Evolutionary conservation across 352 stramenopile species (phyloP), one percentile per base, ranked within the genome.

Genomic region (Phytophthora melonis): DNA sequence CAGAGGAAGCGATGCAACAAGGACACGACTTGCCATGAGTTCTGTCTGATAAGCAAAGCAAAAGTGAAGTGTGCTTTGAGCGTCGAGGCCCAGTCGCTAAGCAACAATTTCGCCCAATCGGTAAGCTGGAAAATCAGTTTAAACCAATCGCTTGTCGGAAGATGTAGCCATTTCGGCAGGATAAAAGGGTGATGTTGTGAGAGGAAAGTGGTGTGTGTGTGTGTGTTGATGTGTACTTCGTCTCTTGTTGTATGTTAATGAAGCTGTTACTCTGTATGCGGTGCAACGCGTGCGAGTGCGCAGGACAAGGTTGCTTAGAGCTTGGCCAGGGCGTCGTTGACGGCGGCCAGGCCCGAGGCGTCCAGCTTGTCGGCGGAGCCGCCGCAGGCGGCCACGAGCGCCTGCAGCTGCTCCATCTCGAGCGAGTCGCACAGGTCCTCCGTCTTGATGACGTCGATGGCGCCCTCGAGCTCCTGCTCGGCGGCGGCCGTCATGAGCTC

Each of bases 401-500:
- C 70, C 75, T 93, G 85, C 25, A 96, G 68, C 36, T 81, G 78
- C 30, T 94, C 85, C 75, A 95, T 88, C 53, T 91, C 82, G 63
- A 94, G 69, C 19, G 71, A 74, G 39, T 94, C 88, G 77, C 87
- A 94, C 58, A 94, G 71, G 55, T 87, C 78, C 65, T 96, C 89
- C 52, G 85, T 91, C 81, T 95, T 88, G 71, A 89, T 77, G 50
- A 89, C 74, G 70, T 93, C 83, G 66, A 93, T 81, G 23, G 85
- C 78, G 56, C 79, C 84, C 3, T 87, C 84, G 6, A 90, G 68
- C 45, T 72, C 75, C 74, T 92, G 81, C 64, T 90, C 82, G n/a
- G 83, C 77, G 19, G 84, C 87, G 1, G 79, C 84, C 16, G 78
- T 63, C 83, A 92, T 93, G 57, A 93, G 78, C 75, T 94, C 88